Evolutionary conservation across 1,139 yeast species (phyloP), one percentile per base, ranked within the genome.

Genomic region (Diutina scorzettiae): DNA sequence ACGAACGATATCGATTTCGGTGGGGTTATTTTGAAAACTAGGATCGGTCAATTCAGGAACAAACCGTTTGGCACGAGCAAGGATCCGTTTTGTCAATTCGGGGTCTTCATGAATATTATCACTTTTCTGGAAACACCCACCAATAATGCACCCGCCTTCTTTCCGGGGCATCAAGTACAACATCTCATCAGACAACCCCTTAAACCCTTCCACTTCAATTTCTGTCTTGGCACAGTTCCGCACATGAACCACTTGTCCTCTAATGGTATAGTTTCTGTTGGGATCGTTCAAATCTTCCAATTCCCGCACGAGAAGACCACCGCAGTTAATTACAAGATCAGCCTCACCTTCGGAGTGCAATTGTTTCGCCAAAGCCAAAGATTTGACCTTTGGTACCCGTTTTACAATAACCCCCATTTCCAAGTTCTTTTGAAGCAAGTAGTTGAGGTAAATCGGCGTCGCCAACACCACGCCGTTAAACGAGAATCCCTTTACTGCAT

Each of bases 121-220:
- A 32, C 54, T 56, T 28, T 59, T 48, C 16, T 56, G 49, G 48
- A 68, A 66, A 47, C 73, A 65, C 1, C 78, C 79, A 1, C 78
- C 79, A 41, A 73, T 63, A 24, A 72, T 66, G 19, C 69, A 58
- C 2, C 77, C 78, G 12, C 78, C 78, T 52, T 73, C 78, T 45
- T 65, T 64, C 41, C 78, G 54, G 5, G 79, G 78, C 66, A 73
- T 66, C 16, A 69, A 54, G 48, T 73, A 73, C 24, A 72, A 54
- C 47, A 55, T 47, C 47, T 73, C 78, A 41, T 62, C 48, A 1
- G 60, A 58, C 24, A 50, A 49, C 0, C 55, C 60, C 4, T 66
- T 60, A 40, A 59, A 57, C 5, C 62, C 60, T 5, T 59, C 54
- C 8, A 68, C 66, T 14, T 56, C 51, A 40, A 45, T 30, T 14